phyloP scores from a whole-genome alignment of 192 early-diverging fungal species.

The Linnemannia exigua region DNA sequence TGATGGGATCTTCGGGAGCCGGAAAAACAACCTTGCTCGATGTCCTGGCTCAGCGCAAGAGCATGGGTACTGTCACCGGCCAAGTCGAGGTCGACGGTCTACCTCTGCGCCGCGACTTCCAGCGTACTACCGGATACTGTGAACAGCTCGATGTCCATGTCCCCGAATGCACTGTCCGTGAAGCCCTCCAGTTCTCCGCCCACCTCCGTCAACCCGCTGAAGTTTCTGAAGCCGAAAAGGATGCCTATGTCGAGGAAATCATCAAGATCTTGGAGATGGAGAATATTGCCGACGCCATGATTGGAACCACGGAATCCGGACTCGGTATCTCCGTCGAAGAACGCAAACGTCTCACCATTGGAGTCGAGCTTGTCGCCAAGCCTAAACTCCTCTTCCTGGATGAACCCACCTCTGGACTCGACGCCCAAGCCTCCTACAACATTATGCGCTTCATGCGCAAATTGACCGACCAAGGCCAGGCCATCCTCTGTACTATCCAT shows the following conservation, averaged over 20 bases:
- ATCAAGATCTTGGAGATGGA: conserved; percentile 81
- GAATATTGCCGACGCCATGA: conserved; percentile 73
- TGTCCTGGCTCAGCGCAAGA: conserved; percentile 81
- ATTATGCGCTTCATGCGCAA: conserved; percentile 76
- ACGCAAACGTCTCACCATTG: conserved; percentile 88
- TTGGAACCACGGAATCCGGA: conserved; percentile 76
- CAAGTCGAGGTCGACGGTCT: conserved; percentile 77
- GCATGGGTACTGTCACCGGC: conserved; percentile 73
- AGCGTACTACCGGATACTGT: conserved; percentile 80
- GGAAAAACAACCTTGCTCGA: conserved; percentile 84
- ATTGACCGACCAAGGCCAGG: conserved; percentile 71
- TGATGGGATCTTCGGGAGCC: conserved; percentile 81
- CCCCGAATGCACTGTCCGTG: conserved; percentile 78
- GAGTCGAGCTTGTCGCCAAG: conserved; percentile 82
- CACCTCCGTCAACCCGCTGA: conserved; percentile 74
- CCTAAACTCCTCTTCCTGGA: conserved; percentile 87
- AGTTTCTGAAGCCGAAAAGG: conserved; percentile 72
- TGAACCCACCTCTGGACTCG: conserved; percentile 89
- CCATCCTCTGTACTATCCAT: conserved; percentile 86
- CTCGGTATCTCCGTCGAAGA: conserved; percentile 88
- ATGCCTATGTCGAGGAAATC: conserved; percentile 79
- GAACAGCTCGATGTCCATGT: conserved; percentile 88
- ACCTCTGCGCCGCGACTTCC: conserved; percentile 66
- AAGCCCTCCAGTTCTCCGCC: conserved; percentile 82
- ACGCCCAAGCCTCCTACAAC: conserved; percentile 81